phyloP scores from a whole-genome alignment of 2,329 filamentous ascomycete genomes.

The Fusarium redolens region DNA sequence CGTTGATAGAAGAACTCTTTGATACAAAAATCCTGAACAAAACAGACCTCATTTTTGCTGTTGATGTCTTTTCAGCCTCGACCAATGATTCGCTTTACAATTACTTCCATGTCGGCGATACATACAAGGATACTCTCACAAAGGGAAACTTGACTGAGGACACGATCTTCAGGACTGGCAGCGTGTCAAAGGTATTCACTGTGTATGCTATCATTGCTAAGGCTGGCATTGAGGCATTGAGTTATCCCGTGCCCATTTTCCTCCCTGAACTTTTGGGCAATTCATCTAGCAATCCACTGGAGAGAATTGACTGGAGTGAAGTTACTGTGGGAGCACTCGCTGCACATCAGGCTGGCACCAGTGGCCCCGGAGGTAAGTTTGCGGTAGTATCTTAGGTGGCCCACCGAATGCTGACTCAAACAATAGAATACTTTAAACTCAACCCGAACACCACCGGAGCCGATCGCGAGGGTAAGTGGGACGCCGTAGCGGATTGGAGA shows the following conservation, averaged over 20 bases:
- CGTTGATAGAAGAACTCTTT: conserved; percentile 20
- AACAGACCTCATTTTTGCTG: conserved; percentile 31
- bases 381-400: fast-evolving
- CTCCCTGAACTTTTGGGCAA: conserved; percentile 34
- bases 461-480: neutral
- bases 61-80: conserved; percentile 43
- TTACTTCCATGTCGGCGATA: conserved; percentile 35
- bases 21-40: conserved; percentile 5
- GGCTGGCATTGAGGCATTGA: conserved; percentile 30
- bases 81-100: conserved; percentile 43
- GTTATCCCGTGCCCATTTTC: conserved; percentile 29
- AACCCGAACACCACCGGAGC: fast-evolving
- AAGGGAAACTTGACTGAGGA: conserved; percentile 26
- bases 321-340: conserved; percentile 34
- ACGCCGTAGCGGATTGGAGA: fast-evolving
- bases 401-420: neutral
- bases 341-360: conserved; percentile 34
- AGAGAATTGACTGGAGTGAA: conserved; percentile 31
- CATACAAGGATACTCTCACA: conserved; percentile 24
- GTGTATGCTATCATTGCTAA: conserved; percentile 30
- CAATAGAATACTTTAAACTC: neutral
- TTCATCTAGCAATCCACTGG: neutral
- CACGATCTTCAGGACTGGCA: conserved; percentile 25
- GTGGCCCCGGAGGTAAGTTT: conserved; percentile 9
- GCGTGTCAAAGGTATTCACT: conserved; percentile 33